Conservation (phyloP, 768 basidiomycete species). For the Boletales sp. region DNA sequence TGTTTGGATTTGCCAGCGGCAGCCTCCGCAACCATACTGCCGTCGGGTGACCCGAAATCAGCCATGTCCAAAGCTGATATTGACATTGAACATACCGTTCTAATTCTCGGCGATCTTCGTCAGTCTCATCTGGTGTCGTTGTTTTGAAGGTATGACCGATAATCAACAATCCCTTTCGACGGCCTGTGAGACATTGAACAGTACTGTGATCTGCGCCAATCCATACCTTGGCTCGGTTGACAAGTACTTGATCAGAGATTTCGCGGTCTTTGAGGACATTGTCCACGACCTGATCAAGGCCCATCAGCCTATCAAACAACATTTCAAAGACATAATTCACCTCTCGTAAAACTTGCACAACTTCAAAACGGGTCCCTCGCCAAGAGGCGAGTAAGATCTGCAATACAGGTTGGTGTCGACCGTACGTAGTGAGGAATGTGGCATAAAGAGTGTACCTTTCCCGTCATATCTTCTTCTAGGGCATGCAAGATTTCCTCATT, state of each 20-base stretch:
- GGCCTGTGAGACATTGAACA: neutral
- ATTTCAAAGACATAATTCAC: conserved; percentile 25
- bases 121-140: conserved; percentile 82
- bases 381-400: conserved; percentile 95
- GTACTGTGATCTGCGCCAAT: neutral
- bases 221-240: conserved; percentile 81
- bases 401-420: neutral
- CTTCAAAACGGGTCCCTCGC: conserved; percentile 95
- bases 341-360: conserved; percentile 84
- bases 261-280: conserved; percentile 80
- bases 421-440: neutral
- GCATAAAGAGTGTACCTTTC: conserved; percentile 55
- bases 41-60: conserved; percentile 1
- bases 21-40: conserved; percentile 84
- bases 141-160: conserved; percentile 89
- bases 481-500: conserved; percentile 82
- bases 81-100: conserved; percentile 62
- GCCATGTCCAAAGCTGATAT: neutral
- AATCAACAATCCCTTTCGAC: conserved; percentile 70
- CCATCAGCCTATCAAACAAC: neutral
- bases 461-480: conserved; percentile 89
- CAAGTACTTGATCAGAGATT: conserved; percentile 63
- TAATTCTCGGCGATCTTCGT: conserved; percentile 90
- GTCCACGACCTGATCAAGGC: conserved; percentile 59
- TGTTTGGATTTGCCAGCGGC: conserved; percentile 71